phyloP scores from a whole-genome alignment of 1,139 yeast genomes.

The Magnusiomyces suaveolens region DNA sequence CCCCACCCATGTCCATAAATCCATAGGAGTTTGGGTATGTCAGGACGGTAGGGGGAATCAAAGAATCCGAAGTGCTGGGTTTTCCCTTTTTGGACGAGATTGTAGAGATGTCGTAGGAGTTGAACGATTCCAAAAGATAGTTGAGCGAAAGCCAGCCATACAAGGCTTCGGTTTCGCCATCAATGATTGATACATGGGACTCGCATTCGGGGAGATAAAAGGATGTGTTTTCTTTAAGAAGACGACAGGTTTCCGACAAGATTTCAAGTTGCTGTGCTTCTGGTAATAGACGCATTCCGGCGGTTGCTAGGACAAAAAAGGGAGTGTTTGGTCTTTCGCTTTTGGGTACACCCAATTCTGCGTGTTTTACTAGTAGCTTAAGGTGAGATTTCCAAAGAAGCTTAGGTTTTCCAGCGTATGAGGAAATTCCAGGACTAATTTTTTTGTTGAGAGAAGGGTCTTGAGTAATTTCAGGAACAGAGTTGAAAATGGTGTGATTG shows the following conservation, averaged over 20 bases:
- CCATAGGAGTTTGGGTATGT: constrained; percentile 65
- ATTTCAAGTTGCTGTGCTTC: constrained; percentile 48
- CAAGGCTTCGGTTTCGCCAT: constrained; percentile 71
- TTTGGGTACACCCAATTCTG: constrained; percentile 52
- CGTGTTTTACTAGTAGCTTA: constrained; percentile 44
- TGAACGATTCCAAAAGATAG: constrained; percentile 49
- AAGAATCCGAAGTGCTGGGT: no score
- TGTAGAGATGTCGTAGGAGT: constrained; percentile 7
- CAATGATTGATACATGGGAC: constrained; percentile 54
- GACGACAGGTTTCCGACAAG: constrained; percentile 43
- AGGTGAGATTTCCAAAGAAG: constrained; percentile 55
- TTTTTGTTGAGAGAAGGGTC: constrained; percentile 46
- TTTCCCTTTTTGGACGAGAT: no score
- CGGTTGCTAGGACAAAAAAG: constrained; percentile 69
- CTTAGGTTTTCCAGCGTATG: constrained; percentile 37
- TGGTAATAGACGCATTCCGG: constrained; percentile 65
- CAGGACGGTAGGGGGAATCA: no score
- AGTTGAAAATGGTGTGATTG: constrained; percentile 11
- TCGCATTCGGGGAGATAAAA: constrained; percentile 45
- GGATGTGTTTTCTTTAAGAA: constrained; percentile 42
- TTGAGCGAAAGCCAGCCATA: constrained; percentile 72
- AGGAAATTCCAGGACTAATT: constrained; percentile 59
- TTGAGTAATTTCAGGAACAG: constrained; percentile 36
- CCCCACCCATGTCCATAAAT: constrained; percentile 75
- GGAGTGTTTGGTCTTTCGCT: constrained; percentile 63